Evolutionary conservation across 805 yeast species (phyloP).

Genomic region (Starmerella kuoi): DNA sequence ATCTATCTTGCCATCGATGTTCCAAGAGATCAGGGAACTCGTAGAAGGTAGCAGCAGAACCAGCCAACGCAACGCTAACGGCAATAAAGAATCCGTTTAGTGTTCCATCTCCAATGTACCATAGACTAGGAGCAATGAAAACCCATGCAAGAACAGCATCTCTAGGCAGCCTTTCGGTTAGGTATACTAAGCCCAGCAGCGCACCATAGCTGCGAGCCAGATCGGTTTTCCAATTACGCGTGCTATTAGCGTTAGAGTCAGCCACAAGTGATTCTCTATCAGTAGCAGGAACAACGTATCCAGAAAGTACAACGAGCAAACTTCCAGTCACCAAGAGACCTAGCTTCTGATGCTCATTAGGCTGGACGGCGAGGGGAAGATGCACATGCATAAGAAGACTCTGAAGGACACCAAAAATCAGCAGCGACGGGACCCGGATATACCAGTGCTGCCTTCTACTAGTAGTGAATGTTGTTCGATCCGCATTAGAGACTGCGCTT

Average conservation of each 20-base stretch:
- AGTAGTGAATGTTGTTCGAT: background rate
- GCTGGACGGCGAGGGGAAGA: slow-evolving; percentile 7
- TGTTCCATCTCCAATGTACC: slow-evolving; percentile 32
- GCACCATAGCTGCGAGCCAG: slow-evolving; percentile 32
- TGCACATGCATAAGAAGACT: slow-evolving; percentile 16
- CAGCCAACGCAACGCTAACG: slow-evolving; percentile 25
- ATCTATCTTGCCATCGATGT: background rate
- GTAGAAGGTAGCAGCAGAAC: slow-evolving; percentile 25
- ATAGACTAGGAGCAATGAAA: slow-evolving; percentile 31
- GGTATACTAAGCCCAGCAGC: slow-evolving; percentile 31
- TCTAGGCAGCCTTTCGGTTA: slow-evolving; percentile 29
- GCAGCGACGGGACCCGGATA: background rate
- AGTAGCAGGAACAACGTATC: slow-evolving; percentile 7
- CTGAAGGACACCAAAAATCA: slow-evolving; percentile 14
- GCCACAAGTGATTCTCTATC: background rate
- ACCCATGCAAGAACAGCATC: slow-evolving; percentile 31
- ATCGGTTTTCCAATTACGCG: slow-evolving; percentile 25
- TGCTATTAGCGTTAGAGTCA: background rate
- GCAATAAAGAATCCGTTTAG: slow-evolving; percentile 30
- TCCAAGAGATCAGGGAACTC: slow-evolving; percentile 5
- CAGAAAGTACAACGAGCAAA: slow-evolving; percentile 9
- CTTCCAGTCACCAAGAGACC: slow-evolving; percentile 9
- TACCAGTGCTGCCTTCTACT: slow-evolving; percentile 1
- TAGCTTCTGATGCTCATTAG: slow-evolving; percentile 1
- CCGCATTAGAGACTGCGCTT: slow-evolving; percentile 3